These are phyloP conservation scores for Fusarium sp. DNA, from an alignment of 2,329 filamentous ascomycete species.

Conservation along the genomic window DNA sequence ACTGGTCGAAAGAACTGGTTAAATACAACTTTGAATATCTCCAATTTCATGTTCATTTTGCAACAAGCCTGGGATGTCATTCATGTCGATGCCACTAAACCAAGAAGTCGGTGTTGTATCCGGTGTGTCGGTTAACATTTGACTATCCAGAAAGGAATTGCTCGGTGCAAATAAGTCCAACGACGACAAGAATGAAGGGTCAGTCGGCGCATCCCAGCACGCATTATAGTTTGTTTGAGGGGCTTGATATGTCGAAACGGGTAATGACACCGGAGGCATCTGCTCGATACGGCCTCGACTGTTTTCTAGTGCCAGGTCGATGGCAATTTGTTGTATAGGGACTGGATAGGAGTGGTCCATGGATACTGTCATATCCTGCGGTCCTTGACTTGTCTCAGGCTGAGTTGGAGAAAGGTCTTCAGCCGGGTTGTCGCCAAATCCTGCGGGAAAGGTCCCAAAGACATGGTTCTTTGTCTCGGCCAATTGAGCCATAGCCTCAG, in stretches of 20 bases:
- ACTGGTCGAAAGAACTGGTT: background rate
- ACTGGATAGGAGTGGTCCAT: background rate
- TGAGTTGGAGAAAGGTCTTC: background rate
- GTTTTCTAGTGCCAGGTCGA: background rate
- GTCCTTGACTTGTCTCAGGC: background rate
- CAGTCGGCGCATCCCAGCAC: background rate
- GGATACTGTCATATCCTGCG: background rate
- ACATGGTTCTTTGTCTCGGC: slow-evolving; percentile 17
- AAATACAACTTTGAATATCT: slow-evolving; percentile 1
- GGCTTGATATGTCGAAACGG: background rate
- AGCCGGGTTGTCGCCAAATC: slow-evolving; percentile 20
- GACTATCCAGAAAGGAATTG: background rate
- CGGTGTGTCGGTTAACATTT: background rate
- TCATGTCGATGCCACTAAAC: background rate
- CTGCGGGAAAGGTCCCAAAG: slow-evolving; percentile 13
- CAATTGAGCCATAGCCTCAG: slow-evolving; percentile 23
- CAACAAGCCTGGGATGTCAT: background rate
- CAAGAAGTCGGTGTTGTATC: background rate
- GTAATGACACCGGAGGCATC: background rate
- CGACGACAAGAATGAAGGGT: background rate
- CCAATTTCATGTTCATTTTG: background rate
- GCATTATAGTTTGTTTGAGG: background rate
- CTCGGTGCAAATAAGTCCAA: background rate
- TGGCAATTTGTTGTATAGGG: background rate
- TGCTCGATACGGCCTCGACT: background rate